These are phyloP conservation scores for Macaranga tanarius DNA, from an alignment of 441 rosid genomes.

Conservation along the genomic window DNA sequence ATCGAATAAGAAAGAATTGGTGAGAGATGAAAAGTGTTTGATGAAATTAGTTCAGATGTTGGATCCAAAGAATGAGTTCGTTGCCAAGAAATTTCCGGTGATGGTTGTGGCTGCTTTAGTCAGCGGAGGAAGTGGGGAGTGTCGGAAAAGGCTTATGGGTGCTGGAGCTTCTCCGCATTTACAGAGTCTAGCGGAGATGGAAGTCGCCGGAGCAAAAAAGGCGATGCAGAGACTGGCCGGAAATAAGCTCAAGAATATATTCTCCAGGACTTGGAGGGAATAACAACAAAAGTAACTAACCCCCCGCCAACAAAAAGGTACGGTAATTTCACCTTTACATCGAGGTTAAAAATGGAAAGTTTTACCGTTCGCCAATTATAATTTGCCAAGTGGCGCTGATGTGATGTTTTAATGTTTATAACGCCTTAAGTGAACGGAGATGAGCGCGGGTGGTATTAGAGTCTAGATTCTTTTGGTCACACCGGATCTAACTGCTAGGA, in stretches of 20 bases:
- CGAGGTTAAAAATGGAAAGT: constrained; percentile 25
- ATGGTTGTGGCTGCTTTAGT: constrained; percentile 47
- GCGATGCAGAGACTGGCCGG: constrained; percentile 63
- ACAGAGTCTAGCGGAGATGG: constrained; percentile 56
- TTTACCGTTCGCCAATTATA: background rate
- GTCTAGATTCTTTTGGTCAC: background rate
- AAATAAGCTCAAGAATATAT: constrained; percentile 56
- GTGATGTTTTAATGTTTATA: background rate
- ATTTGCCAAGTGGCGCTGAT: background rate
- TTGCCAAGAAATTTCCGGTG: constrained; percentile 60
- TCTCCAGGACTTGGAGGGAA: constrained; percentile 71
- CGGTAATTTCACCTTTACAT: background rate
- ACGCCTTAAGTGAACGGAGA: too few relatives aligned
- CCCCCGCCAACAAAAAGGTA: constrained; percentile 48
- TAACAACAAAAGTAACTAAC: constrained; percentile 34
- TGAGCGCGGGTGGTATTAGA: background rate
- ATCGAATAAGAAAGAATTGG: constrained; percentile 62
- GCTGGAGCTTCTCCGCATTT: constrained; percentile 61
- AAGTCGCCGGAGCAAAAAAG: constrained; percentile 63
- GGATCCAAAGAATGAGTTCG: constrained; percentile 56
- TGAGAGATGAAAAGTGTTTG: constrained; percentile 67
- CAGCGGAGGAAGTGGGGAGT: constrained; percentile 46
- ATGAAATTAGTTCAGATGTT: constrained; percentile 66
- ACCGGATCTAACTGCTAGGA: constrained; percentile 9
- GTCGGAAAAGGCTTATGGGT: constrained; percentile 48